phyloP scores from a whole-genome alignment of 139 green algal species.

The Monoraphidium neglectum region DNA sequence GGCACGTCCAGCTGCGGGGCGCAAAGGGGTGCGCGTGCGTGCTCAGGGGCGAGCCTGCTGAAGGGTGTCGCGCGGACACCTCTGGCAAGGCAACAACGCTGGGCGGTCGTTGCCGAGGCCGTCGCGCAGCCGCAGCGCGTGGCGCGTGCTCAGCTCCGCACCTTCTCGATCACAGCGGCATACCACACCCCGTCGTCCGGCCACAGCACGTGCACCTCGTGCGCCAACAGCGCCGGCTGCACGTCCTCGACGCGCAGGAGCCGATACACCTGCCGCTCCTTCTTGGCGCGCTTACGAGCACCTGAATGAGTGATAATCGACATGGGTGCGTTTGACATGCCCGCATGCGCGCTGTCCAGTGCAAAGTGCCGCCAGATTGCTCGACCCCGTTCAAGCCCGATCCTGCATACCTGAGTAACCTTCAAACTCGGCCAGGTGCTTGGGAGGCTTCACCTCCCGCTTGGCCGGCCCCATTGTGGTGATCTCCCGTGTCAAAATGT shows the following conservation, averaged over 20 bases:
- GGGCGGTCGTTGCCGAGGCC: no score
- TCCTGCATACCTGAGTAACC: no score
- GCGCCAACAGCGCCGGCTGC: background rate
- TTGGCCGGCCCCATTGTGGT: no score
- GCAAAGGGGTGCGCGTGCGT: no score
- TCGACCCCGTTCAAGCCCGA: background rate
- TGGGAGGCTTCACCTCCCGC: background rate
- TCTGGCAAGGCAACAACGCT: no score
- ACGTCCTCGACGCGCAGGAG: constrained; percentile 44
- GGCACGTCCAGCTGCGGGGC: no score
- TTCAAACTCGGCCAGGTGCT: background rate
- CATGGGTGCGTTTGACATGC: background rate
- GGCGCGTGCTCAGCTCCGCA: background rate
- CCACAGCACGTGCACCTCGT: constrained; percentile 42
- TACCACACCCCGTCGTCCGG: constrained; percentile 53
- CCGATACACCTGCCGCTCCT: constrained; percentile 36
- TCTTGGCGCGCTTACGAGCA: background rate
- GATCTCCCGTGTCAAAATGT: no score
- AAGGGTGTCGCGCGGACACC: no score
- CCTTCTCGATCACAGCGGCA: background rate
- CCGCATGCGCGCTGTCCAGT: background rate
- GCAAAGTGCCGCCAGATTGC: no score
- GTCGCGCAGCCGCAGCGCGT: no score
- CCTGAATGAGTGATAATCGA: background rate
- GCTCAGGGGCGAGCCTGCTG: no score